A percentile compares a stretch with the other conserved stretches of the same genome.
Evolutionary conservation across 176 grass and related monocot species (phyloP).

Genomic region (Themeda triandra): DNA sequence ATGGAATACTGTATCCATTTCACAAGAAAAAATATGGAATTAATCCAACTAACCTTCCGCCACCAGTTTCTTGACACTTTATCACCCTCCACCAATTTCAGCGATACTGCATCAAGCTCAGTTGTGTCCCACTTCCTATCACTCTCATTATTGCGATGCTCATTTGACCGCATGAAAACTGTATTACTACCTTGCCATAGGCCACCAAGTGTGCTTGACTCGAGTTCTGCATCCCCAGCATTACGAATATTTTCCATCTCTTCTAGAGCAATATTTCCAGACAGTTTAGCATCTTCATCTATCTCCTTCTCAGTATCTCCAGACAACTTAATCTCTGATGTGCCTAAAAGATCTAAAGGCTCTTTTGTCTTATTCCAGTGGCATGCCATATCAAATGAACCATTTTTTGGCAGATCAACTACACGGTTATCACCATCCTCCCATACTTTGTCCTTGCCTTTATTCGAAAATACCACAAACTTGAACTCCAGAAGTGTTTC

Average conservation of each 20-base stretch:
- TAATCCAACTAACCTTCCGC: conserved; percentile 61
- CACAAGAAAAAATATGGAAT: conserved; percentile 8
- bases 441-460: conserved; percentile 62
- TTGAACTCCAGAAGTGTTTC: conserved; percentile 64
- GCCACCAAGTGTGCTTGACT: conserved; percentile 47
- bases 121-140: conserved; percentile 57
- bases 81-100: conserved; percentile 82
- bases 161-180: conserved; percentile 80
- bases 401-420: conserved; percentile 56
- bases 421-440: conserved; percentile 67
- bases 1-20: conserved; percentile 9
- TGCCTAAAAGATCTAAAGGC: conserved; percentile 36
- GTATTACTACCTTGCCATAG: conserved; percentile 76
- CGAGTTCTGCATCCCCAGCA: conserved; percentile 4
- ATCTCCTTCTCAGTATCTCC: conserved; percentile 8
- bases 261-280: conserved; percentile 10
- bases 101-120: conserved; percentile 59
- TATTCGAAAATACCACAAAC: conserved; percentile 83
- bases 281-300: background rate
- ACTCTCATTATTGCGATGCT: conserved; percentile 56
- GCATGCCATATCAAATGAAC: conserved; percentile 58
- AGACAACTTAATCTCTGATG: conserved; percentile 15
- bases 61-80: conserved; percentile 82
- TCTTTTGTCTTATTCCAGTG: conserved; percentile 83
- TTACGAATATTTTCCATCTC: background rate